These are phyloP conservation scores for Myrica gale DNA, from an alignment of 306 rosid species.

Conservation along the genomic window DNA sequence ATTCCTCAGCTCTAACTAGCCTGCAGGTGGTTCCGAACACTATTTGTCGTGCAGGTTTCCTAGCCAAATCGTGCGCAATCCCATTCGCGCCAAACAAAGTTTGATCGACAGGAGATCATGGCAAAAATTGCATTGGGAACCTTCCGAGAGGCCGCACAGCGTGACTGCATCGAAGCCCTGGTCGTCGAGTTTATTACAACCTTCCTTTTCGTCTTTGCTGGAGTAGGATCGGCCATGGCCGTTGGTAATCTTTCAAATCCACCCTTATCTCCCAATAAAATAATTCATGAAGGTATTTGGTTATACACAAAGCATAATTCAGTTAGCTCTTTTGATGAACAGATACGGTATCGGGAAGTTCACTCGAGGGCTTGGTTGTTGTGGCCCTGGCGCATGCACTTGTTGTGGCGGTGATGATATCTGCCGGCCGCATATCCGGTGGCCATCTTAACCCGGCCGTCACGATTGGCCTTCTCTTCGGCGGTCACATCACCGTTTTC, in stretches of 20 bases:
- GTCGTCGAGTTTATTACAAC: constrained; percentile 76
- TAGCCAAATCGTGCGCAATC: too few species aligned
- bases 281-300: too few species aligned
- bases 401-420: constrained; percentile 78
- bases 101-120: constrained; percentile 29
- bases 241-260: constrained; percentile 36
- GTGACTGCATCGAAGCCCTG: constrained; percentile 74
- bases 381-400: constrained; percentile 80
- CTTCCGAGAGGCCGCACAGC: constrained; percentile 51
- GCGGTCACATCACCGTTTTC: constrained; percentile 73
- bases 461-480: constrained; percentile 65
- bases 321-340: too few species aligned
- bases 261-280: background rate
- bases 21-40: too few species aligned
- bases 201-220: constrained; percentile 79
- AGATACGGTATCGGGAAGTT: too few species aligned
- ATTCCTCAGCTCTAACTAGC: too few species aligned
- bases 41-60: too few species aligned
- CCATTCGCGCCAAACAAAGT: background rate
- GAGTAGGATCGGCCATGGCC: constrained; percentile 78
- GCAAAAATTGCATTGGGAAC: constrained; percentile 67
- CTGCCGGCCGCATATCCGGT: constrained; percentile 89
- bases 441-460: constrained; percentile 95
- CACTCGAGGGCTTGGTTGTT: constrained; percentile 56
- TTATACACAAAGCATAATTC: too few species aligned